phyloP scores from a whole-genome alignment of 805 yeast genomes.

The Suhomyces kilbournensis region DNA sequence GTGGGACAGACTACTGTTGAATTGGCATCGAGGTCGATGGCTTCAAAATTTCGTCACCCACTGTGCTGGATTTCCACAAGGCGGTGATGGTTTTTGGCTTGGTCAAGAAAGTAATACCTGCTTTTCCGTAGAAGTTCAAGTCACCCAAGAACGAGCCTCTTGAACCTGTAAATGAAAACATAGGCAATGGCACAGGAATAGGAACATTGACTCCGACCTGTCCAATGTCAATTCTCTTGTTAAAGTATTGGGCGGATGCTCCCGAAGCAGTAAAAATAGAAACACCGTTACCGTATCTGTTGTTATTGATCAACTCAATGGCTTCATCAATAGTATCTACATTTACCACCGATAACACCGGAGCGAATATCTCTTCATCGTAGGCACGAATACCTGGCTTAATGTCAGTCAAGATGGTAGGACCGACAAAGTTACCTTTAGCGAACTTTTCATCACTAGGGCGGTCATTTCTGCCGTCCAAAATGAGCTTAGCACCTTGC shows the following conservation, averaged over 20 bases:
- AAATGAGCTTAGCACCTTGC: constrained; percentile 59
- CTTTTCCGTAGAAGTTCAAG: constrained; percentile 74
- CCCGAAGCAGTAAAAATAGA: constrained; percentile 71
- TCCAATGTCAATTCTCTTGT: constrained; percentile 65
- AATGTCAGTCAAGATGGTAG: constrained; percentile 60
- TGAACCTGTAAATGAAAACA: constrained; percentile 78
- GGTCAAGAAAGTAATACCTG: constrained; percentile 70
- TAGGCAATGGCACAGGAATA: constrained; percentile 77
- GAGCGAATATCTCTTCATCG: constrained; percentile 77
- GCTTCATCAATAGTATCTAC: constrained; percentile 68
- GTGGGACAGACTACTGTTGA: constrained; percentile 33
- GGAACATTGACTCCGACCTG: constrained; percentile 80
- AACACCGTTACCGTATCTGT: constrained; percentile 67
- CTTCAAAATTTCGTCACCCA: constrained; percentile 42
- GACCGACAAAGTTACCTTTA: constrained; percentile 69
- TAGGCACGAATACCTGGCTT: constrained; percentile 69
- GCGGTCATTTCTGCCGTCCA: constrained; percentile 59
- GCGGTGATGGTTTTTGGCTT: constrained; percentile 73
- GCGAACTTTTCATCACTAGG: constrained; percentile 36
- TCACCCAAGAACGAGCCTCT: constrained; percentile 76
- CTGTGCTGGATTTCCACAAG: constrained; percentile 58
- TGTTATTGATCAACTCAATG: constrained; percentile 56
- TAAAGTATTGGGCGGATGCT: constrained; percentile 66
- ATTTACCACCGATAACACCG: constrained; percentile 62
- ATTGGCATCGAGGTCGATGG: constrained; percentile 70